Conservation (phyloP, 305 asterid genomes). For the Ruellia speciosa region DNA sequence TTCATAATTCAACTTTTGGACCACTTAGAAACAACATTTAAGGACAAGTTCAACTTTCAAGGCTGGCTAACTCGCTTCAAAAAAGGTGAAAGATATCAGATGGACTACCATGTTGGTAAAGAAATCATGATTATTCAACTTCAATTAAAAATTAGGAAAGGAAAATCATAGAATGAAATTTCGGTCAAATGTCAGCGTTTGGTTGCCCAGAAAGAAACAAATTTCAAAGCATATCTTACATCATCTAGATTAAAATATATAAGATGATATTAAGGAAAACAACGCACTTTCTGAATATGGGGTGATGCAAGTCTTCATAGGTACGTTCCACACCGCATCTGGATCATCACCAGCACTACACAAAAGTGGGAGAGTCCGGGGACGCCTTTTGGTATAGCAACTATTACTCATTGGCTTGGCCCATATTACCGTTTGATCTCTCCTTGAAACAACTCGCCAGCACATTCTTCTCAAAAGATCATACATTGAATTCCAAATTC, state of each 20-base stretch:
- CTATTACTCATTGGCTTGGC: constrained; percentile 75
- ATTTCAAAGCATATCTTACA: constrained; percentile 9
- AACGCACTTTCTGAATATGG: constrained; percentile 71
- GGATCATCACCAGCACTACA: constrained; percentile 79
- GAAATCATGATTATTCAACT: not conserved
- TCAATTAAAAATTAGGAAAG: not conserved
- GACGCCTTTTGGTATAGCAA: constrained; percentile 58
- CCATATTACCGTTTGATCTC: constrained; percentile 86
- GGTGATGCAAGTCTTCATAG: constrained; percentile 82
- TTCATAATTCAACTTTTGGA: too few species aligned
- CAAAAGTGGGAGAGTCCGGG: constrained; percentile 55
- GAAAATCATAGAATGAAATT: not conserved
- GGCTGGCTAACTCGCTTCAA: not conserved
- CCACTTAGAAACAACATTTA: too few species aligned
- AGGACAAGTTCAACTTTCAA: not conserved
- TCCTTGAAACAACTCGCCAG: constrained; percentile 80
- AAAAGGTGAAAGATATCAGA: not conserved
- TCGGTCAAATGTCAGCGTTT: not conserved
- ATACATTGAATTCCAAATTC: constrained; percentile 71
- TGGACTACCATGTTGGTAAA: constrained; percentile 1
- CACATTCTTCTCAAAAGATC: constrained; percentile 77
- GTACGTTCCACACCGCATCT: constrained; percentile 70
- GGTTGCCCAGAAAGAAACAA: not conserved
- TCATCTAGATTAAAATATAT: not conserved
- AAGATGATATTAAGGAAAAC: too few species aligned